A percentile compares a stretch with the other conserved stretches of the same genome.
phyloP scores from a whole-genome alignment of 352 stramenopile genomes.

The Phytopythium kandeliae region DNA sequence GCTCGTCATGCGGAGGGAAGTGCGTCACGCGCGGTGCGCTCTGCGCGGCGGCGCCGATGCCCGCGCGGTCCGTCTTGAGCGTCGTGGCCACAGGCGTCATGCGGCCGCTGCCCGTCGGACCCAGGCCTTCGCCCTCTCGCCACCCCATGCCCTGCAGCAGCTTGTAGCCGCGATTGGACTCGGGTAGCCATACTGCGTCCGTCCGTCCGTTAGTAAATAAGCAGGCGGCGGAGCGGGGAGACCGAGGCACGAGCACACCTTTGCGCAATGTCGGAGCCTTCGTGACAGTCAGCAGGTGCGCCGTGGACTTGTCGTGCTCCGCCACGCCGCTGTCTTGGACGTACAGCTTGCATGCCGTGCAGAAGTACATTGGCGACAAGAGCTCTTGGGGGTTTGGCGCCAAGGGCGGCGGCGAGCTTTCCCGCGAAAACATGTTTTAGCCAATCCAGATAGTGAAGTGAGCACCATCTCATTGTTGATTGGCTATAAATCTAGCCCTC shows the following conservation, averaged over 20 bases:
- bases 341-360: constrained; percentile 53
- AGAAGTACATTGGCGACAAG: constrained; percentile 41
- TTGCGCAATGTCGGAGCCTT: constrained; percentile 39
- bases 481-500: constrained; percentile 17
- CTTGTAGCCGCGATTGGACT: constrained; percentile 62
- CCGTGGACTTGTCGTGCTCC: constrained; percentile 51
- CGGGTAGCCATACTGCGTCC: constrained; percentile 57
- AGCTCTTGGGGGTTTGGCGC: neutral
- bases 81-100: constrained; percentile 41
- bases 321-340: constrained; percentile 37
- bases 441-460: neutral
- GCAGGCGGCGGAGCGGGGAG: neutral
- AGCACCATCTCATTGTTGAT: constrained; percentile 6
- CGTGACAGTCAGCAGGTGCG: constrained; percentile 40
- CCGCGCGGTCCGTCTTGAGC: constrained; percentile 48
- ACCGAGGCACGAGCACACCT: constrained; percentile 13
- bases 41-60: constrained; percentile 24
- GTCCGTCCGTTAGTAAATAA: too few relatives aligned
- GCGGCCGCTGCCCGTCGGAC: constrained; percentile 23
- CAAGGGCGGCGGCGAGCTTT: neutral
- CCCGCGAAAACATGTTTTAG: neutral
- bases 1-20: constrained; percentile 28
- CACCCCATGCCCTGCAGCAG: constrained; percentile 57
- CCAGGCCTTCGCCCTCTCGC: constrained; percentile 35
- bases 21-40: constrained; percentile 28